Evolutionary conservation across 768 basidiomycete species (phyloP), one percentile per base, ranked within the genome.

Genomic region (Candolleomyces aberdarensis): DNA sequence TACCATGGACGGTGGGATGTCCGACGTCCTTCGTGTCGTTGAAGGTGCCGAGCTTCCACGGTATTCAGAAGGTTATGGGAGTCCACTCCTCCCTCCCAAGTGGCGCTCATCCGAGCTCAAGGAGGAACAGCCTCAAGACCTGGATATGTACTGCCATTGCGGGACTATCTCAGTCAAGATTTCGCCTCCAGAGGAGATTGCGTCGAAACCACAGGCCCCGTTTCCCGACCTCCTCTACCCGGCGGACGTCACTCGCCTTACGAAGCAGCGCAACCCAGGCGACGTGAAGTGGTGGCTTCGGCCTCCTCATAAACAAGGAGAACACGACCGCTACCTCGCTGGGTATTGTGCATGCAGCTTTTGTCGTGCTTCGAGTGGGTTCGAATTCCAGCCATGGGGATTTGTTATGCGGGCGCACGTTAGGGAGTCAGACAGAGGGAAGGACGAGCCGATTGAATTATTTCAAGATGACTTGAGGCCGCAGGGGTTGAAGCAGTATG

Each of bases 271-370:
- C 20, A 72, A 72, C 43, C 29, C 59, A 0, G 57, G 62, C 0
- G 71, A 74, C 58, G 64, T 65, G 32, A 71, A 74, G 57, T 74
- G 72, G 71, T 74, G 73, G 73, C 61, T 70, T 64, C 63, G 63
- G 6, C 66, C 67, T 39, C 32, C 39, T 4, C 56, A 44, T 17
- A 29, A 49, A 10, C 57, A 62, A 29, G 32, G 46, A 0, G 20
- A 53, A 17, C 70, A 68, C 6, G 69, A 67, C 5, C 67, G 69
- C 52, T 74, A 70, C 49, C 64, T 74, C 5, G 72, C 72, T 3
- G 72, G 69, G 10, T 68, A 74, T 50, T 74, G 73, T 48, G 66
- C 70, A 56, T 74, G 73, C 51, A 48, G 41, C 2, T 65, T 59
- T 40, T 74, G 73, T 47, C 67, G 73, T 0, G 63, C 69, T 8